Evolutionary conservation across 78 protist species (phyloP), one percentile per base, ranked within the genome.

Genomic region (Anaeramoeba flamelloides): DNA sequence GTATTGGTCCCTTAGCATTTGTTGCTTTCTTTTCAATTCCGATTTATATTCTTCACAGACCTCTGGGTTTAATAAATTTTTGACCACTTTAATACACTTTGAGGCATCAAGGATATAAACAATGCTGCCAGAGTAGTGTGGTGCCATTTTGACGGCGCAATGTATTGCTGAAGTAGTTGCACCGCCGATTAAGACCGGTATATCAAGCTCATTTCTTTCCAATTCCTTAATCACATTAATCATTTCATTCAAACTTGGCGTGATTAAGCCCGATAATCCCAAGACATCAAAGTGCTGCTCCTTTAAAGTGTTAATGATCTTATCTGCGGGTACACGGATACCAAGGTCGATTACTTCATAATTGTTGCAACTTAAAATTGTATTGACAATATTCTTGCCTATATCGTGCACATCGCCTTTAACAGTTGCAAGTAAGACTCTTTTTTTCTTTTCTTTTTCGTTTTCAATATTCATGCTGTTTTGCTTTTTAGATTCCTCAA

Each of bases 361-460:
- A 89, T 94, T 92, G 88, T 95, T 96, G 88, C 99, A 96, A 75
- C 94, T 94, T 36, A 96, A 88, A 75, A 95, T 98, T 32, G 94
- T 96, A 74, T 91, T 97, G 17, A 94, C 98, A 38, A 96, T 96
- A 82, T 94, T 94, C 93, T 96, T 96, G 80, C 99, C 99, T 41
- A 96, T 96, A 83, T 96, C 99, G 87, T 96, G 99, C 26, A 96
- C 99, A 82, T 96, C 99, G 36, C 99, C 99, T 89, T 94, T 93
- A 75, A 94, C 99, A 32, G 99, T 96, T 3, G 99, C 97, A 40
- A 96, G 22, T 2, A 95, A 80, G n/a, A 94, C 77, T 1, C 78
- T 86, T 65, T 82, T 83, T 34, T 64, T 83, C 37, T 80, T 81
- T 82, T 3, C 76, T 41, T 79, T 12, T 39, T 39, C 40, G 22